Conservation (phyloP, 2,329 filamentous ascomycete genomes). For the Xylaria sp. region DNA sequence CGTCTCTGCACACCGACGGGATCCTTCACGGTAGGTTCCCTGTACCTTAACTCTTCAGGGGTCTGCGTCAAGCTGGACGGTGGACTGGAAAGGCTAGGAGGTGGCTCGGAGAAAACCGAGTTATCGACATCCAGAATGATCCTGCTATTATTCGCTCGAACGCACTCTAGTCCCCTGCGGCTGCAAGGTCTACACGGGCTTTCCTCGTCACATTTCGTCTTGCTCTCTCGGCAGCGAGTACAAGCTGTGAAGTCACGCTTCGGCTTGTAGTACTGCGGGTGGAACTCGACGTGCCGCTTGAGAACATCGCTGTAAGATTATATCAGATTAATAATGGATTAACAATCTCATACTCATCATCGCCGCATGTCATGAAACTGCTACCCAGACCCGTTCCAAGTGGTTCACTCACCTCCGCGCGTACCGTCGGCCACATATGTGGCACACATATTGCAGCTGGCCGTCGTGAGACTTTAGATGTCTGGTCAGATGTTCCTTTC, state of each 20-base stretch:
- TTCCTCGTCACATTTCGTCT: conserved; percentile 42
- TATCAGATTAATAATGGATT: conserved; percentile 13
- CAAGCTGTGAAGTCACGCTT: conserved; percentile 38
- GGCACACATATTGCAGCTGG: conserved; percentile 43
- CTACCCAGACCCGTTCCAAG: too few species aligned
- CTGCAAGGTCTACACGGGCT: conserved; percentile 40
- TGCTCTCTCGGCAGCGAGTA: conserved; percentile 40
- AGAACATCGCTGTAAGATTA: conserved; percentile 41
- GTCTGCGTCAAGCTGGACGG: conserved; percentile 1
- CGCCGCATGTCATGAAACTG: background rate
- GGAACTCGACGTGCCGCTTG: conserved; percentile 44
- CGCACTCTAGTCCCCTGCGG: conserved; percentile 38
- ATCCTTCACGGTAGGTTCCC: conserved; percentile 19
- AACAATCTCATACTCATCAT: background rate
- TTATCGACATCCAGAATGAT: background rate
- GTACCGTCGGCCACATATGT: conserved; percentile 44
- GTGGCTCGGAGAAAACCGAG: background rate
- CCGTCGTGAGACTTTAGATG: conserved; percentile 44
- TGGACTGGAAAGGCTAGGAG: conserved; percentile 2
- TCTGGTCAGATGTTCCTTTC: conserved; percentile 46
- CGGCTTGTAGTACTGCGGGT: conserved; percentile 31
- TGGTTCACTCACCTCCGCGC: conserved; percentile 41
- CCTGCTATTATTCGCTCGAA: conserved; percentile 22
- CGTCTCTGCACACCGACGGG: conserved; percentile 27
- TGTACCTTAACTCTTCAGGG: conserved; percentile 15